Evolutionary conservation across 129 eudicot species (phyloP), one percentile per base, ranked within the genome.

Genomic region (Artemisia argyi): DNA sequence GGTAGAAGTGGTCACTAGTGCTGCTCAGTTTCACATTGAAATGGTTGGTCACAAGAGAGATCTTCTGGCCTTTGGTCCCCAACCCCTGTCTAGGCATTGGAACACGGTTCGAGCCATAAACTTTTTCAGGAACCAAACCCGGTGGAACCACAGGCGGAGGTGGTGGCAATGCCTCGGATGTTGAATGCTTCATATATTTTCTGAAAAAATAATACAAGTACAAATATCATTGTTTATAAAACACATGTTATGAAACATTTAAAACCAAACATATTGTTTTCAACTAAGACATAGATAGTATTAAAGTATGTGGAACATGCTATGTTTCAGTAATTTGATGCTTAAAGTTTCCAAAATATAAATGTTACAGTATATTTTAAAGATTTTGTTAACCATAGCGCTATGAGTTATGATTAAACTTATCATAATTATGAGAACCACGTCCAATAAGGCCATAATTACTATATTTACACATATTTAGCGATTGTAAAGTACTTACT

Each of bases 101-200:
- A 1, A 17, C 42, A 15, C 78, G 82, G 62, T 11, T 61, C 11
- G 83, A 16, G 4, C n/a, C 73, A 1, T 47, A 6, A 26, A 7
- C 74, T 58, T 78, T 74, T 1, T 39, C 18, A 15, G 77, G 79
- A 17, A 71, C 73, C 15, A 74, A 49, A 35, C 73, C 52, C 1
- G 85, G 72, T 51, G 86, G 86, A 61, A 83, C 55, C 46, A 67
- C 53, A 1, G 87, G 83, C 2, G 92, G 92, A 18, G 89, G 89
- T 50, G 84, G 86, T 19, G 87, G 87, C 50, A 77, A 48, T 30
- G 67, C 20, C 26, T 79, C 75, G 2, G 70, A 11, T 19, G 19
- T 10, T 9, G 77, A 39, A 30, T 3, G 3, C 60, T 56, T 68
- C 83, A 73, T n/a, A n/a, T n/a, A n/a, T 73, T 60, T 54, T 48